Base-by-base conservation (phyloP, 805 yeast species). In the Candida stauntonica region DNA sequence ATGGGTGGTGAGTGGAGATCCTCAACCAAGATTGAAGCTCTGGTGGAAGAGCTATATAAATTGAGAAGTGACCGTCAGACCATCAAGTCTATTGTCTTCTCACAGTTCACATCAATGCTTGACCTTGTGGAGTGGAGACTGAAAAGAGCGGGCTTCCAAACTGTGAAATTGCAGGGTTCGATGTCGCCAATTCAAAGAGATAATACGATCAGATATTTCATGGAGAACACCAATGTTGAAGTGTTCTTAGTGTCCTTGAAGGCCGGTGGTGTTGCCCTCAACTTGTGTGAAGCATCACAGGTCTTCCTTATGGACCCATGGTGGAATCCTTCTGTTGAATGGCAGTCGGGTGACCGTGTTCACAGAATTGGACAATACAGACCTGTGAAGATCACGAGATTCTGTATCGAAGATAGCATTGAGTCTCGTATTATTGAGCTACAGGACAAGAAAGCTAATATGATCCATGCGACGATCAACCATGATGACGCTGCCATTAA, bases 261-360 rank as follows among this genome's bases (percentile, higher is more conserved):
- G 57, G 99, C 99, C 0, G 99, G 99, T 50, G 99, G 99, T 64
- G 99, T 93, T 30, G 99, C 99, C 0, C 70, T 93, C 48, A 93
- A 93, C 58, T 69, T 93, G 47, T 91, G 96, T 55, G 99, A 94
- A 55, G 98, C 99, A 0, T 88, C 94, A 3, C 98, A 91, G 55
- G 98, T 93, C 33, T 93, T 93, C 51, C 72, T 93, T 31, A 70
- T 93, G 69, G 99, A 93, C 54, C 98, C 98, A 26, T 93, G 99
- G 99, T 93, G 99, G 98, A 94, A 93, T 58, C 98, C 98, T 1
- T 84, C 95, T 50, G 93, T 91, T 7, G 99, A 93, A 60, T 93
- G 97, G 88, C 99, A 93, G 61, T 82, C 94, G 35, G 96, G 95
- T 62, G 99, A 93, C 62, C 79, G 99, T 65, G 97, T 93, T 17